phyloP scores from a whole-genome alignment of 192 early-diverging fungal genomes.

The Backusella liffmaniae region DNA sequence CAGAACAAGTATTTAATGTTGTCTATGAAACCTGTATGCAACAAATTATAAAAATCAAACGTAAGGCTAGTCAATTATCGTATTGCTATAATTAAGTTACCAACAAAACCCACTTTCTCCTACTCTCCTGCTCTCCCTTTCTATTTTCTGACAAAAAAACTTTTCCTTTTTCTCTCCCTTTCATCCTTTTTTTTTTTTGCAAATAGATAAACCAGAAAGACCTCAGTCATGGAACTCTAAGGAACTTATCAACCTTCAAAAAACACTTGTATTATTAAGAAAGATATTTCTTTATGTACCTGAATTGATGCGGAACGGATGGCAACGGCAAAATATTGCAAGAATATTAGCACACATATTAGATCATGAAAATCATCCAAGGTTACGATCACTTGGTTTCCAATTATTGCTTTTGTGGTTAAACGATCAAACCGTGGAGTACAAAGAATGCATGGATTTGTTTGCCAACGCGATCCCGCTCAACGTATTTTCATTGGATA shows the following conservation, averaged over 20 bases:
- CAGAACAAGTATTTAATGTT: slow-evolving; percentile 66
- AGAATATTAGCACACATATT: slow-evolving; percentile 67
- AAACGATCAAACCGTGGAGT: slow-evolving; percentile 59
- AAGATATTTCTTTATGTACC: slow-evolving; percentile 68
- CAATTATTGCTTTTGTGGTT: slow-evolving; percentile 71
- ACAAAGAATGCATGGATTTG: slow-evolving; percentile 57
- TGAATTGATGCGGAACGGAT: slow-evolving; percentile 69
- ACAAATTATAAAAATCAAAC: slow-evolving; percentile 75
- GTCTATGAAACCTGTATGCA: slow-evolving; percentile 64
- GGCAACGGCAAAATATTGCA: slow-evolving; percentile 67
- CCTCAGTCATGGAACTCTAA: slow-evolving; percentile 57
- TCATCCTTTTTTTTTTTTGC: not conserved
- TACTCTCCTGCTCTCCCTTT: not conserved
- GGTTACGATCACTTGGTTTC: slow-evolving; percentile 71
- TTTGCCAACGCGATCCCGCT: slow-evolving; percentile 68
- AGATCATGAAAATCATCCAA: slow-evolving; percentile 63
- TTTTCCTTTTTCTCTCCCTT: not conserved
- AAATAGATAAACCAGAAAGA: slow-evolving; percentile 46
- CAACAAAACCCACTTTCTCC: not conserved
- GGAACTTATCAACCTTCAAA: slow-evolving; percentile 65
- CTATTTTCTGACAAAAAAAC: not conserved
- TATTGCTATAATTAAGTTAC: slow-evolving; percentile 4
- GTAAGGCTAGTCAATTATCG: slow-evolving; percentile 39
- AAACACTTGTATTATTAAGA: slow-evolving; percentile 58
- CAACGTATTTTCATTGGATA: slow-evolving; percentile 52